Conservation (phyloP, 2,329 filamentous ascomycete genomes). For the Ophiocordyceps sinensis region DNA sequence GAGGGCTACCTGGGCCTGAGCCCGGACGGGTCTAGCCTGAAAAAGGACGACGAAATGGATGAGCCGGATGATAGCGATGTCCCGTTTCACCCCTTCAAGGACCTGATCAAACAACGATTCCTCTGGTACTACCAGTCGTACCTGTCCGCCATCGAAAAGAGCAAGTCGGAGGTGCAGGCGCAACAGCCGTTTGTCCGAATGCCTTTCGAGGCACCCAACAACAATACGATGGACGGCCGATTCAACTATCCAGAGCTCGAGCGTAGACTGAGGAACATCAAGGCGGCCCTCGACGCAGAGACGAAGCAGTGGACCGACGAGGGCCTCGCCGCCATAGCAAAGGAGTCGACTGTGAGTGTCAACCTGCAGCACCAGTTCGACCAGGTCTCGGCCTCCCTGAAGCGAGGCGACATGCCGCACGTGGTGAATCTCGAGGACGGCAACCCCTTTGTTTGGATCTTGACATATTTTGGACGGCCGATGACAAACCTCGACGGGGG, state of each 20-base stretch:
- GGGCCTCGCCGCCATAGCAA: constrained; percentile 46
- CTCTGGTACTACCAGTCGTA: constrained; percentile 95
- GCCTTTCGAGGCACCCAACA: constrained; percentile 61
- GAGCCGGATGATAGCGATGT: constrained; percentile 38
- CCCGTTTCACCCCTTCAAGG: constrained; percentile 74
- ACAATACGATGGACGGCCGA: constrained; percentile 72
- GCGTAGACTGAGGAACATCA: constrained; percentile 53
- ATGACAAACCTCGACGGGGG: constrained; percentile 92
- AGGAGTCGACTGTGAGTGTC: constrained; percentile 62
- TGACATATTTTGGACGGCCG: constrained; percentile 81
- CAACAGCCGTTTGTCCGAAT: constrained; percentile 57
- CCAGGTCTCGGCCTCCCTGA: constrained; percentile 65
- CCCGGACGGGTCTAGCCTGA: constrained; percentile 29
- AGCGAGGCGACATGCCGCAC: constrained; percentile 54
- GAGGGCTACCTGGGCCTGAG: constrained; percentile 63
- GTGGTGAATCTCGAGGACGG: constrained; percentile 62
- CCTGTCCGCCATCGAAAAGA: constrained; percentile 52
- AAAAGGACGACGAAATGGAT: constrained; percentile 33
- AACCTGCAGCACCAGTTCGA: constrained; percentile 76
- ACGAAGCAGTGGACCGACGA: constrained; percentile 55
- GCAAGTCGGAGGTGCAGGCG: constrained; percentile 47
- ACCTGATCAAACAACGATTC: constrained; percentile 81
- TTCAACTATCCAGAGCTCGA: constrained; percentile 71
- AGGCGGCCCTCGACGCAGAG: constrained; percentile 57
- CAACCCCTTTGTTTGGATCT: constrained; percentile 79